A percentile compares a stretch with the other conserved stretches of the same genome.
These are phyloP conservation scores for Lepraria neglecta DNA, from an alignment of 495 filamentous ascomycete genomes.

Conservation along the genomic window DNA sequence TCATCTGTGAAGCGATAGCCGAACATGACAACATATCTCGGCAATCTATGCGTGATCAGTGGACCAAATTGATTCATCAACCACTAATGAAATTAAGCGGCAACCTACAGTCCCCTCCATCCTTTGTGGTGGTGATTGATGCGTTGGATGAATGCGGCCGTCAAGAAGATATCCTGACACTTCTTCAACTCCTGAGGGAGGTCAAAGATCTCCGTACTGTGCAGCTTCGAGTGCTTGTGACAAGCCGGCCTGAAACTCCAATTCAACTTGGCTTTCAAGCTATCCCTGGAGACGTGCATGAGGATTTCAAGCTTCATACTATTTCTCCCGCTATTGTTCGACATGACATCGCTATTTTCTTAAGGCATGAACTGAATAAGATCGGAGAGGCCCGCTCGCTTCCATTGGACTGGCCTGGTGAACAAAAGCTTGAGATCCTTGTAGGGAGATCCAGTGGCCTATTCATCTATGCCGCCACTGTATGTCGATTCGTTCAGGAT, in stretches of 20 bases:
- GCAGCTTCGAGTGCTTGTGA: conserved; percentile 28
- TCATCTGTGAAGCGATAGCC: conserved; percentile 36
- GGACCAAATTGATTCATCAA: conserved; percentile 18
- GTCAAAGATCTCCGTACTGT: conserved; percentile 17
- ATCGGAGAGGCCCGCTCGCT: conserved; percentile 21
- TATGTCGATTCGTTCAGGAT: conserved; percentile 35
- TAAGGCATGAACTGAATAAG: conserved; percentile 22
- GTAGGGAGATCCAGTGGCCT: conserved; percentile 12
- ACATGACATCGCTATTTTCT: conserved; percentile 26
- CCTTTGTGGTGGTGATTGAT: conserved; percentile 25
- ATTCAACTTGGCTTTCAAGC: conserved; percentile 28
- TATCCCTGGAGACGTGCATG: conserved; percentile 18
- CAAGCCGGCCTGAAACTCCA: conserved; percentile 29
- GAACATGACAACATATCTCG: conserved; percentile 16
- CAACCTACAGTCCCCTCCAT: conserved; percentile 3
- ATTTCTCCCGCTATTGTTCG: conserved; percentile 22
- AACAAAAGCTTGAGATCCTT: conserved; percentile 11
- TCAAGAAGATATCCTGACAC: conserved; percentile 22
- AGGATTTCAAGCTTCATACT: conserved; percentile 26
- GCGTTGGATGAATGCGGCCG: conserved; percentile 27
- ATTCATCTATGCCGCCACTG: conserved; percentile 33
- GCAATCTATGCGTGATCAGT: conserved; percentile 19
- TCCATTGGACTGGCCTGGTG: conserved; percentile 10
- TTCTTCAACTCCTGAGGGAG: conserved; percentile 26
- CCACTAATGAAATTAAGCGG: conserved; percentile 13